Conservation (phyloP, 2,329 filamentous ascomycete genomes). For the Apiospora hydei region DNA sequence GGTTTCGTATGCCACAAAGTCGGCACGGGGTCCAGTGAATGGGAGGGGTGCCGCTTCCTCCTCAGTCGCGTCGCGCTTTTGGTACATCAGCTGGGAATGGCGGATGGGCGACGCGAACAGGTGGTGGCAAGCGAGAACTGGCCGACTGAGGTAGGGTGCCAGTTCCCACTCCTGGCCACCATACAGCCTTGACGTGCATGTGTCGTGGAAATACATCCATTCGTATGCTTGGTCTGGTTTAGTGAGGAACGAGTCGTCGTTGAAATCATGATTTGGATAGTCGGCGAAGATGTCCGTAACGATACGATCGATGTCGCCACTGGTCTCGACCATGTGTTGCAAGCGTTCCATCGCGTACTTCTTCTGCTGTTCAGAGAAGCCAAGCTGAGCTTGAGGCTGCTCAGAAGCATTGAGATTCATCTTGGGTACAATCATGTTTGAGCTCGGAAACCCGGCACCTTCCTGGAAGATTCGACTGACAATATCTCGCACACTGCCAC, state of each 20-base stretch:
- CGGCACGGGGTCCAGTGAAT: conserved; percentile 82
- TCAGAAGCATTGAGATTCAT: conserved; percentile 54
- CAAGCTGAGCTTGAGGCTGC: conserved; percentile 66
- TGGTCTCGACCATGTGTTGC: conserved; percentile 78
- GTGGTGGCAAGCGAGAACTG: conserved; percentile 87
- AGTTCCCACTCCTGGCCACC: conserved; percentile 94
- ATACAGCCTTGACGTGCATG: conserved; percentile 79
- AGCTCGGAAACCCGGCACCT: conserved; percentile 77
- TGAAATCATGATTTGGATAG: conserved; percentile 87
- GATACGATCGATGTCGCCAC: conserved; percentile 80
- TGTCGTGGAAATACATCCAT: conserved; percentile 94
- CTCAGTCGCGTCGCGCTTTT: conserved; percentile 54
- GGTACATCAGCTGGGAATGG: conserved; percentile 50
- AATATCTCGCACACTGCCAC: conserved; percentile 77
- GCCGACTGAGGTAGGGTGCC: conserved; percentile 83
- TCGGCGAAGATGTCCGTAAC: conserved; percentile 84
- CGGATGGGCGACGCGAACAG: conserved; percentile 81
- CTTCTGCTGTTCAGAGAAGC: conserved; percentile 77
- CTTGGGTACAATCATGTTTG: conserved; percentile 49
- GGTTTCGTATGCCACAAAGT: conserved; percentile 82
- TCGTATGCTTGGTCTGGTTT: conserved; percentile 85
- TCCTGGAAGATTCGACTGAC: conserved; percentile 81
- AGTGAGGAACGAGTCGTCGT: conserved; percentile 88
- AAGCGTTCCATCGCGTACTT: conserved; percentile 75
- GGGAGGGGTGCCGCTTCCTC: conserved; percentile 66